Evolutionary conservation across 2,329 filamentous ascomycete genomes (phyloP).

Genomic region (Periconia sp.): DNA sequence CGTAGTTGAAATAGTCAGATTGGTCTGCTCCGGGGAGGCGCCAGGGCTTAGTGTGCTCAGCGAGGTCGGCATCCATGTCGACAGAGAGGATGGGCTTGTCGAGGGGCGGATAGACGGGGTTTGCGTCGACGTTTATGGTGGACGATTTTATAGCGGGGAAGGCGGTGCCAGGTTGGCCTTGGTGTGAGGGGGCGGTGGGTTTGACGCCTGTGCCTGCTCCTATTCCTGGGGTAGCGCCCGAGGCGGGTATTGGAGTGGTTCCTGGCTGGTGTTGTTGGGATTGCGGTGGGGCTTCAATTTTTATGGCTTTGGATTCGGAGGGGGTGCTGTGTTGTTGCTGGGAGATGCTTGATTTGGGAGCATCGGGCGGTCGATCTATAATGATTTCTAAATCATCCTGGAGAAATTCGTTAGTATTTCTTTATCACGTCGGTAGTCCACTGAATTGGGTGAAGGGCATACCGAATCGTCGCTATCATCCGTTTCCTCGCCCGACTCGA

Average conservation of each 20-base stretch:
- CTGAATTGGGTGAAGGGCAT: conserved; percentile 18
- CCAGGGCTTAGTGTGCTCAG: conserved; percentile 87
- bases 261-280: conserved; percentile 11
- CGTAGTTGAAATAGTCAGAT: conserved; percentile 98
- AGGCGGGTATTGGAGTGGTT: conserved; percentile 12
- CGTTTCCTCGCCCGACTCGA: conserved; percentile 50
- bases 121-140: conserved; percentile 79
- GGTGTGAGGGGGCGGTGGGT: conserved; percentile 20
- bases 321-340: conserved; percentile 23
- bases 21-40: conserved; percentile 90
- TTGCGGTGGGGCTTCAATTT: conserved; percentile 39
- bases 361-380: conserved; percentile 49
- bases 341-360: conserved; percentile 33
- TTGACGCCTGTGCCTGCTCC: background rate
- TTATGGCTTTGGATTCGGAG: conserved; percentile 40
- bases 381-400: conserved; percentile 56
- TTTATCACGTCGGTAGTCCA: no score
- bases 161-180: conserved; percentile 28
- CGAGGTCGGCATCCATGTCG: conserved; percentile 56
- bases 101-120: conserved; percentile 72
- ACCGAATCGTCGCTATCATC: conserved; percentile 50
- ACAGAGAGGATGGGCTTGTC: conserved; percentile 71
- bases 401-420: conserved; percentile 19
- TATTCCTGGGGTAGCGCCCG: conserved; percentile 16
- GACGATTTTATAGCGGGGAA: conserved; percentile 72